These are phyloP conservation scores for Sesbania bispinosa DNA, from an alignment of 306 rosid genomes.

Conservation along the genomic window DNA sequence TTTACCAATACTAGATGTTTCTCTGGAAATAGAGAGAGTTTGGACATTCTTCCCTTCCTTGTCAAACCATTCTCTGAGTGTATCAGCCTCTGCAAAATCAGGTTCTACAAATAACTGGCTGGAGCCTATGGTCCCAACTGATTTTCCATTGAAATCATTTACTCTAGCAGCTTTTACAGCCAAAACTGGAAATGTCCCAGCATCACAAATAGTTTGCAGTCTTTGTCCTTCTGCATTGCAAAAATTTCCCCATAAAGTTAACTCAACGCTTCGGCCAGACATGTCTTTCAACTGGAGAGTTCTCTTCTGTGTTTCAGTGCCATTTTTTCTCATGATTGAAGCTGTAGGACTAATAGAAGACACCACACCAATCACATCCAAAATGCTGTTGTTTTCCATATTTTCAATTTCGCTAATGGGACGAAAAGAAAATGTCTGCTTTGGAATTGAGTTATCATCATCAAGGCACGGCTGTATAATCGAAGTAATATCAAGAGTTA, in stretches of 20 bases:
- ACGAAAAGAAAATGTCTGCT: conserved; percentile 59
- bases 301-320: conserved; percentile 81
- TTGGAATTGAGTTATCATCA: conserved; percentile 69
- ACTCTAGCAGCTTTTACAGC: conserved; percentile 75
- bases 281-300: conserved; percentile 78
- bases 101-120: conserved; percentile 80
- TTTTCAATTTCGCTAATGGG: conserved; percentile 59
- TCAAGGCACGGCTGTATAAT: conserved; percentile 61
- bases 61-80: conserved; percentile 67
- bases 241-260: conserved; percentile 82
- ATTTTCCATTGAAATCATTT: conserved; percentile 81
- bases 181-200: conserved; percentile 71
- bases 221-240: conserved; percentile 72
- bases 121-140: conserved; percentile 61
- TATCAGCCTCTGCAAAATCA: conserved; percentile 49
- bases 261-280: conserved; percentile 75
- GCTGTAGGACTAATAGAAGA: conserved; percentile 58
- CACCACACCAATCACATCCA: conserved; percentile 81
- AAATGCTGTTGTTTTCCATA: conserved; percentile 55
- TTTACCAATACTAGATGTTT: conserved; percentile 40
- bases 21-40: conserved; percentile 69
- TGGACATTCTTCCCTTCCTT: conserved; percentile 67
- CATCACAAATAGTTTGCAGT: conserved; percentile 72
- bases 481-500: conserved; percentile 60
- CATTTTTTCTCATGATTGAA: conserved; percentile 79